Base-by-base conservation (phyloP, 768 basidiomycete genomes). In the Boletus bicolor region DNA sequence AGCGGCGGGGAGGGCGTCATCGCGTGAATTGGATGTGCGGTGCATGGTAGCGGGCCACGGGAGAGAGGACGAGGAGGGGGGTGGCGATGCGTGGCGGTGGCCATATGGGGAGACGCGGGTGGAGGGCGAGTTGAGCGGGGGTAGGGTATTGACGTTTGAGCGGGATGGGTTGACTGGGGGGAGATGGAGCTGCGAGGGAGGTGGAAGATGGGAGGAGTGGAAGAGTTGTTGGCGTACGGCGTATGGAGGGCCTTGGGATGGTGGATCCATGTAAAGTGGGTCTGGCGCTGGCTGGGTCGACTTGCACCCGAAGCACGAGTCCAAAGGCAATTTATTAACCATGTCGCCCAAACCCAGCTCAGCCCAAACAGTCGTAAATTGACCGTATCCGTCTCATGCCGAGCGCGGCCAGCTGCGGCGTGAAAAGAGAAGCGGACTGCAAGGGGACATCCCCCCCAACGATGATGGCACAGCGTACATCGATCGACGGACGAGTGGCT, bases 201-300 rank as follows among this genome's bases (percentile, higher is more conserved):
- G 77, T 0, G 77, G 77, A 28, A 78, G 75, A 59, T 77, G 77
- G 3, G 73, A 65, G 1, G 76, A 75, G 30, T 73, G 73, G 61
- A 77, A 79, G 50, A 76, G 70, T 46, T 73, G 73, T 12, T 69
- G 68, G 6, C 68, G 68, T 0, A 65, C 64, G 37, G 67, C 55
- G 60, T 68, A 67, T 11, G 68, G 61, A n/a, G 66, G 62, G 52
- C 69, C 68, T 35, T 72, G 64, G 5, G 72, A 59, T 58, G 21
- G 21, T 24, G 21, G 21, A 24, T 24, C 21, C 21, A 24, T 24
- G 21, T 24, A 24, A 24, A 28, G 28, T 28, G 28, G 28, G 28
- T 44, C 45, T 46, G 30, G 43, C 54, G 45, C 56, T 59, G 58
- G 35, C 58, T 54, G 51, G 58, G 51, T 32, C 8, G 45, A 38